A percentile compares a stretch with the other conserved stretches of the same genome.
Evolutionary conservation across 805 yeast species (phyloP).

Genomic region (Kluyveromyces wickerhamii): DNA sequence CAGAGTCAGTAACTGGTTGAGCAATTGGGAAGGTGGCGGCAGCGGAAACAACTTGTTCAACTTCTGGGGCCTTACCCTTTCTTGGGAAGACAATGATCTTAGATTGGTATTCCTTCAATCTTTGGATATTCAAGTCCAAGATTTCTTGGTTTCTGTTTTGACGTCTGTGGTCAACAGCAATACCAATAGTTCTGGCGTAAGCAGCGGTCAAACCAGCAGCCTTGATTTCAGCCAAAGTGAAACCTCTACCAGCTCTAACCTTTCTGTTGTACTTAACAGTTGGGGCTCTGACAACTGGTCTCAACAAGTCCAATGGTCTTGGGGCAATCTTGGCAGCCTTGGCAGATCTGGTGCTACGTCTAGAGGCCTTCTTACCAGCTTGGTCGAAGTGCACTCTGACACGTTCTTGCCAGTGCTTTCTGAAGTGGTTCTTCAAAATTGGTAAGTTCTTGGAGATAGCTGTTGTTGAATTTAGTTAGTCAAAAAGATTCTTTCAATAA

Average conservation of each 20-base stretch:
- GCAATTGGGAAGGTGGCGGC: conserved; percentile 87
- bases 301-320: conserved; percentile 90
- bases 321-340: conserved; percentile 96
- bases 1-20: conserved; percentile 63
- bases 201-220: conserved; percentile 91
- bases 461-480: conserved; percentile 28
- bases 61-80: conserved; percentile 76
- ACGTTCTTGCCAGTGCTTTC: conserved; percentile 99
- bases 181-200: conserved; percentile 97
- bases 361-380: conserved; percentile 98
- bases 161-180: conserved; percentile 99
- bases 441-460: conserved; percentile 99
- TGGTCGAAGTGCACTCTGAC: conserved; percentile 99
- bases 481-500: no score
- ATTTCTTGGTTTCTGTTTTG: conserved; percentile 96
- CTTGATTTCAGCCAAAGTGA: conserved; percentile 95
- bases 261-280: conserved; percentile 98
- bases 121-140: conserved; percentile 88
- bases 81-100: conserved; percentile 94
- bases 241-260: conserved; percentile 99
- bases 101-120: conserved; percentile 93
- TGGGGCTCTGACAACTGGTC: conserved; percentile 99
- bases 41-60: conserved; percentile 65
- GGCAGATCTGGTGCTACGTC: conserved; percentile 89
- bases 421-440: conserved; percentile 98